Conservation (phyloP, 345 rosid genomes). For the Aethionema arabicum region DNA sequence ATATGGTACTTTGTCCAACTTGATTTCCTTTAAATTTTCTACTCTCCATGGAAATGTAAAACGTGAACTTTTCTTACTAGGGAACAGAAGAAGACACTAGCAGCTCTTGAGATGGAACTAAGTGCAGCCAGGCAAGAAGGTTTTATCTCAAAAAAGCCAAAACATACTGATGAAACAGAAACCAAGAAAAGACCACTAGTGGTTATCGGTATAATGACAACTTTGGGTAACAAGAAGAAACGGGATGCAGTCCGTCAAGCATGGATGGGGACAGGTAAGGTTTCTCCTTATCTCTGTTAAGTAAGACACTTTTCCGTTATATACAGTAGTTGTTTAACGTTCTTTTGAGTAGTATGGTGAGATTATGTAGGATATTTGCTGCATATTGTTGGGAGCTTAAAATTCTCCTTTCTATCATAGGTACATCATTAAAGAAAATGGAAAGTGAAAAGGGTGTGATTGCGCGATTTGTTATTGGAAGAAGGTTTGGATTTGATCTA, state of each 20-base stretch:
- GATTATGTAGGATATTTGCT: background rate
- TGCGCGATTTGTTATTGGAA: slow-evolving; percentile 80
- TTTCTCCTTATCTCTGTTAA: slow-evolving; percentile 5
- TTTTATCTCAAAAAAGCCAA: slow-evolving; percentile 44
- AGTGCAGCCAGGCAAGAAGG: slow-evolving; percentile 68
- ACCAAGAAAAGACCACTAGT: slow-evolving; percentile 61
- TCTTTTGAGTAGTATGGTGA: slow-evolving; percentile 3
- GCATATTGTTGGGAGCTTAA: slow-evolving; percentile 16
- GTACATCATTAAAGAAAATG: slow-evolving; percentile 52
- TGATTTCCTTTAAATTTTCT: background rate
- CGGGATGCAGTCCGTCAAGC: slow-evolving; percentile 88
- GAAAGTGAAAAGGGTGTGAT: slow-evolving; percentile 77
- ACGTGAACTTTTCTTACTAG: slow-evolving; percentile 39
- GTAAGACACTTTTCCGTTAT: slow-evolving; percentile 13
- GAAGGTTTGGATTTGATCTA: slow-evolving; percentile 55
- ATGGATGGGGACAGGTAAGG: slow-evolving; percentile 83
- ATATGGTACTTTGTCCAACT: background rate
- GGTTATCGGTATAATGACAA: slow-evolving; percentile 72
- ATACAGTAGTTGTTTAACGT: background rate
- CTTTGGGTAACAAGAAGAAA: slow-evolving; percentile 68
- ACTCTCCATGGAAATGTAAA: background rate
- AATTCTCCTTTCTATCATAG: slow-evolving; percentile 31
- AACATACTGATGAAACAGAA: slow-evolving; percentile 35
- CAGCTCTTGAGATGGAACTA: slow-evolving; percentile 68
- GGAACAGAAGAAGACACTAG: slow-evolving; percentile 79